These are phyloP conservation scores for Eremothecium cymbalariae DNA, from an alignment of 1,139 yeast species.

Conservation along the genomic window DNA sequence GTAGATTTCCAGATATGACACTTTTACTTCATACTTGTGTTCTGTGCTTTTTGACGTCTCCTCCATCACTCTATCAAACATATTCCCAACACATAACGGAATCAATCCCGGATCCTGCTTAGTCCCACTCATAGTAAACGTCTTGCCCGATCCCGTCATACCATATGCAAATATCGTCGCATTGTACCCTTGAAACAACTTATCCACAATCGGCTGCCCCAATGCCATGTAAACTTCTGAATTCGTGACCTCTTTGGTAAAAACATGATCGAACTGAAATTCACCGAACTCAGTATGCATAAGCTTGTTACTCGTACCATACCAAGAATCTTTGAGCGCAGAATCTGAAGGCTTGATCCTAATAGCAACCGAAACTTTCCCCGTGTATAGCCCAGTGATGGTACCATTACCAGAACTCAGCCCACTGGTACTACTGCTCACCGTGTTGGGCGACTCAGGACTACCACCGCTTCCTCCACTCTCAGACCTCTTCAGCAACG, in stretches of 20 bases:
- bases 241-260: slow-evolving; percentile 47
- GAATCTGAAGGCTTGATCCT: slow-evolving; percentile 32
- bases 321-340: slow-evolving; percentile 34
- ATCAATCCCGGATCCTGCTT: slow-evolving; percentile 67
- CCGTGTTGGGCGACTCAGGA: slow-evolving; percentile 1
- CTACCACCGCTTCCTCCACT: slow-evolving; percentile 3
- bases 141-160: slow-evolving; percentile 94
- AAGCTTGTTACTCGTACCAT: slow-evolving; percentile 37
- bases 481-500: neutral
- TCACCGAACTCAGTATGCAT: slow-evolving; percentile 46
- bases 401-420: neutral
- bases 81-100: slow-evolving; percentile 59
- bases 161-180: slow-evolving; percentile 92
- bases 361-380: slow-evolving; percentile 34
- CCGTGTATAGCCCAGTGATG: slow-evolving; percentile 21
- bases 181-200: slow-evolving; percentile 71
- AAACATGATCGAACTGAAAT: slow-evolving; percentile 72
- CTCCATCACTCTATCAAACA: slow-evolving; percentile 45
- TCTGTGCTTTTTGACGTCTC: slow-evolving; percentile 15
- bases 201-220: slow-evolving; percentile 54
- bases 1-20: slow-evolving; percentile 82
- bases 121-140: slow-evolving; percentile 69
- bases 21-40: slow-evolving; percentile 40
- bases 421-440: neutral
- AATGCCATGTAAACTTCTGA: slow-evolving; percentile 51